Evolutionary conservation across 1,139 yeast genomes (phyloP), one percentile per base, ranked within the genome.

Genomic region (Geotrichum klebahnii): DNA sequence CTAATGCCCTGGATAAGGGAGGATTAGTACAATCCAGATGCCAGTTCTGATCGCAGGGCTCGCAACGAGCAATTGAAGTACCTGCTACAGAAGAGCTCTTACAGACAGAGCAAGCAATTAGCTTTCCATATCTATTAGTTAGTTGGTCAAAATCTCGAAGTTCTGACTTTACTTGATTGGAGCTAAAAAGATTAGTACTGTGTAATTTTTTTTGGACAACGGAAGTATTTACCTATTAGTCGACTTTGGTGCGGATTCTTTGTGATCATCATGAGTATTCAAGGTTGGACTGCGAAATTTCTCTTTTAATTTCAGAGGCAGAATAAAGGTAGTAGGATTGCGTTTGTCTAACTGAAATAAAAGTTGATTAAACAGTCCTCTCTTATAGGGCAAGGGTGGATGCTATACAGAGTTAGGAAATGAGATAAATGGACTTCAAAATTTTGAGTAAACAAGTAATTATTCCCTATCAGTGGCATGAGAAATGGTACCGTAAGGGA

Each of bases 11-110:
- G 19, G 85, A 76, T 60, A 87, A 68, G 1, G 96, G 96, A 8
- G 87, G 85, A 41, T 76, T 75, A 10, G 92, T 67, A 66, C 98
- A 92, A 67, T 92, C 97, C 43, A 90, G 69, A 66, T 92, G 98
- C 95, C 96, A 92, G 12, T 82, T 78, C n/a, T 84, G 72, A 0
- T 84, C 74, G 67, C 98, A 92, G 61, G 82, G 84, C 62, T 90
- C 97, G 66, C 98, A 92, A 53, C 80, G 80, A 14, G 84, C 78
- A 33, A 92, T 71, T 55, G 66, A 76, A 55, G 71, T 76, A 53
- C 68, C 77, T 56, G 72, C 67, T 44, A 79, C 70, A 8, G 94
- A 95, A 31, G 85, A 84, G 43, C 67, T 73, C 1, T 84, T 83
- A 69, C 98, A 92, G 56, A 76, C 76, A 64, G 81, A 85, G 65